Conservation (phyloP, 2,329 filamentous ascomycete species). For the Thelonectria rubi region DNA sequence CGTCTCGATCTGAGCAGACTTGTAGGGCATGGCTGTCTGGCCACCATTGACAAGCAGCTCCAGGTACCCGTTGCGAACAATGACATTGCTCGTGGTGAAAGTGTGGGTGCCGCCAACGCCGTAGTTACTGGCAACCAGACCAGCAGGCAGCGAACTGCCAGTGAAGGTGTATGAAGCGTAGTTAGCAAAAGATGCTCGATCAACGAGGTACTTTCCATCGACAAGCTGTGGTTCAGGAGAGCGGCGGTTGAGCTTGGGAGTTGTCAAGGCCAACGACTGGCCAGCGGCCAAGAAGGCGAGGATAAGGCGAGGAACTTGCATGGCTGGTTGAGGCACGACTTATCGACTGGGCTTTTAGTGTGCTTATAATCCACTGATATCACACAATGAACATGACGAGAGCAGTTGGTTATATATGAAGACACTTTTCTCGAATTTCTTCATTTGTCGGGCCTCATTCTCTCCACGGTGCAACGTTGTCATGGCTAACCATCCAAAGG, state of each 20-base stretch:
- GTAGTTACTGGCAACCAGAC: slow-evolving; percentile 38
- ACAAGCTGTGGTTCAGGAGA: slow-evolving; percentile 31
- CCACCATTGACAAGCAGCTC: slow-evolving; percentile 42
- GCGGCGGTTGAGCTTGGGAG: slow-evolving; percentile 3
- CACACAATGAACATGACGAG: not conserved
- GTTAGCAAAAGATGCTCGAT: slow-evolving; percentile 35
- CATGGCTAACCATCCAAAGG: not conserved
- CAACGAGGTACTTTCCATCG: slow-evolving; percentile 37
- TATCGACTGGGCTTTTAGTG: no score
- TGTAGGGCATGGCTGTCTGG: slow-evolving; percentile 39
- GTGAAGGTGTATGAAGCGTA: slow-evolving; percentile 36
- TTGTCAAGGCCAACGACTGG: slow-evolving; percentile 6
- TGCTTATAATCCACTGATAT: no score
- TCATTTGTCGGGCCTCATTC: not conserved
- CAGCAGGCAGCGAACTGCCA: slow-evolving; percentile 33
- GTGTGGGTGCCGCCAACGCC: slow-evolving; percentile 18
- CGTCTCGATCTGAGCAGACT: slow-evolving; percentile 38
- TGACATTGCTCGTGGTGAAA: slow-evolving; percentile 31
- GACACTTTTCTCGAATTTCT: not conserved
- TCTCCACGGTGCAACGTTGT: not conserved
- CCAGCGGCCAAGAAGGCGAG: slow-evolving; percentile 7
- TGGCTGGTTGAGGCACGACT: not conserved
- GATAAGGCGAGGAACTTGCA: not conserved
- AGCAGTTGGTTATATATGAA: not conserved
- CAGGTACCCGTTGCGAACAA: slow-evolving; percentile 41